A percentile compares a stretch with the other conserved stretches of the same genome.
phyloP scores from a whole-genome alignment of 148 eudicot species.

The Dianthus caryophyllus region DNA sequence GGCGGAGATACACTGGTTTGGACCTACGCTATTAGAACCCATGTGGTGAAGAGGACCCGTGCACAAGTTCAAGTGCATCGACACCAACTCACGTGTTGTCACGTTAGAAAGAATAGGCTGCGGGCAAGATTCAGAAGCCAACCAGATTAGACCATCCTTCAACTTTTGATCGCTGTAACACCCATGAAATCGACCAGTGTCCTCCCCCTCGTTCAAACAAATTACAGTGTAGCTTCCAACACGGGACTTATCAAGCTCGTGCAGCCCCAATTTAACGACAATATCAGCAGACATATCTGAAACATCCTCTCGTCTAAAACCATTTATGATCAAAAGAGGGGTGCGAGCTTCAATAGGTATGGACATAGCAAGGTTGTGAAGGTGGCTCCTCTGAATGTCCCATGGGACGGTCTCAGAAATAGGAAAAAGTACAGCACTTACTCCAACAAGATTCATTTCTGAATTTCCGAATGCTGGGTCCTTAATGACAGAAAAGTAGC shows the following conservation, averaged over 20 bases:
- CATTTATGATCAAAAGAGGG: conserved; percentile 66
- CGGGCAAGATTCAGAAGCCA: conserved; percentile 56
- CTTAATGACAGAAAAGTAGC: conserved; percentile 69
- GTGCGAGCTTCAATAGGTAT: conserved; percentile 55
- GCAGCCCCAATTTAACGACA: conserved; percentile 50
- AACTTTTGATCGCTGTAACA: conserved; percentile 66
- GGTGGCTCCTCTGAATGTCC: conserved; percentile 57
- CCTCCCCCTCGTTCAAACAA: conserved; percentile 37
- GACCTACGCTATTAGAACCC: conserved; percentile 36
- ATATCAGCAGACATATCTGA: conserved; percentile 28
- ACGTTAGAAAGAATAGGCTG: conserved; percentile 48
- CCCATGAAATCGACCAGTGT: conserved; percentile 37
- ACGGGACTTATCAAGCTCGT: conserved; percentile 54
- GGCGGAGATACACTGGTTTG: conserved; percentile 62
- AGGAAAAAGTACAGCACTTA: conserved; percentile 58
- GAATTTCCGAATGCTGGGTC: conserved; percentile 32
- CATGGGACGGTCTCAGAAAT: conserved; percentile 51
- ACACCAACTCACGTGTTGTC: conserved; percentile 56
- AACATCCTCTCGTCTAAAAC: conserved; percentile 29
- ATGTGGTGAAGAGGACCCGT: conserved; percentile 37
- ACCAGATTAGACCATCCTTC: conserved; percentile 73
- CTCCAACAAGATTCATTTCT: conserved; percentile 44
- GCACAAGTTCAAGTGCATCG: conserved; percentile 44
- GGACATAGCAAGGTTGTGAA: conserved; percentile 48
- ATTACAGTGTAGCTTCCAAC: conserved; percentile 37